Percentiles rank a stretch among this genome's conserved stretches.
These are phyloP conservation scores for Leucocoprinus gongylophorus DNA, from an alignment of 1,284 basidiomycete genomes.

Conservation along the genomic window DNA sequence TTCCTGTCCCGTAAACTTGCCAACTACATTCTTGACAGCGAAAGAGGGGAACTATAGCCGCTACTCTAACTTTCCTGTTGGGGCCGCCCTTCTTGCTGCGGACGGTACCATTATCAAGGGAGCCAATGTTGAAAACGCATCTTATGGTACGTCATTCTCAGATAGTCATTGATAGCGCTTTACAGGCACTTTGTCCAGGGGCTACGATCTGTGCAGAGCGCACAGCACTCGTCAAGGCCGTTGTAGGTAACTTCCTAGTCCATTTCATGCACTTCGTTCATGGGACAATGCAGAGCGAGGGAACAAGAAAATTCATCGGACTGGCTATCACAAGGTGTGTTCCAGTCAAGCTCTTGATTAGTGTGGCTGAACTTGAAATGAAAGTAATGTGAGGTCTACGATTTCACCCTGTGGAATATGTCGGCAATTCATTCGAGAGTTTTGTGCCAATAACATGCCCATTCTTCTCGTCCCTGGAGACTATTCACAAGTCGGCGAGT, in stretches of 20 bases:
- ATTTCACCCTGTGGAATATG: conserved; percentile 89
- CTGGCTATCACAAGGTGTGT: conserved; percentile 70
- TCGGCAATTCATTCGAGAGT: conserved; percentile 87
- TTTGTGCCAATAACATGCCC: conserved; percentile 71
- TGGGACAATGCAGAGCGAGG: conserved; percentile 58
- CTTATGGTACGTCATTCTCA: conserved; percentile 54
- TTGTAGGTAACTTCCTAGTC: conserved; percentile 44
- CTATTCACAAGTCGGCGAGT: conserved; percentile 44
- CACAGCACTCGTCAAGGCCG: conserved; percentile 81
- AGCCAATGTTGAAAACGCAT: conserved; percentile 87
- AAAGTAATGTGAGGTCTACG: conserved; percentile 50
- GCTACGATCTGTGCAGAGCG: conserved; percentile 84
- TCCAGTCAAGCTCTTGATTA: background rate
- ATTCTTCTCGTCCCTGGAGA: conserved; percentile 71
- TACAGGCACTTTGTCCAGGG: conserved; percentile 35
- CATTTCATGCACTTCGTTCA: background rate
- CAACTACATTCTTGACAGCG: conserved; percentile 21
- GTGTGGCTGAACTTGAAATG: background rate
- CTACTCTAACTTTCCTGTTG: conserved; percentile 87
- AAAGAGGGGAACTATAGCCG: conserved; percentile 53
- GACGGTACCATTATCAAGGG: conserved; percentile 74
- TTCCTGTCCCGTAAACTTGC: background rate
- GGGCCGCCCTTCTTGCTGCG: conserved; percentile 69
- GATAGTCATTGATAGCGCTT: background rate
- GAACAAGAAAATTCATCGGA: conserved; percentile 56